Evolutionary conservation across 192 early-diverging fungal species (phyloP), one percentile per base, ranked within the genome.

Genomic region (Backusella macrospora): DNA sequence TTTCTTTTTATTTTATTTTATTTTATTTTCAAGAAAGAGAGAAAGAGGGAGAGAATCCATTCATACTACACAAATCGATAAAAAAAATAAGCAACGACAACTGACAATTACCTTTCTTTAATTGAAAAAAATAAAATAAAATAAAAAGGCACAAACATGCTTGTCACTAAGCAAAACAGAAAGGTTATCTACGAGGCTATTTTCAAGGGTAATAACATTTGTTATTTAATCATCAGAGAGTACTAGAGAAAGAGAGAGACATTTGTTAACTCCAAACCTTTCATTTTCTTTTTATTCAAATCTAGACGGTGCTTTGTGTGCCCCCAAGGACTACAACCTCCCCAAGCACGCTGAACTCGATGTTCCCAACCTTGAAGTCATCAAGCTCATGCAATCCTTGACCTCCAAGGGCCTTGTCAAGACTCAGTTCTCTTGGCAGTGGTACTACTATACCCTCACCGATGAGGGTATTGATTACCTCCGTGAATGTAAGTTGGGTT

Each of bases 391-490:
- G 78, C 96, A 99, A 91, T 95, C 93, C 69, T 90, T 99, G 83
- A 86, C 89, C 81, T 99, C 98, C 72, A 91, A 90, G 81, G 95
- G 94, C 75, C 94, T 82, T 72, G 96, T 99, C 83, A 95, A 94
- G 86, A 93, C 93, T 78, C 93, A 93, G 81, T 99, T 99, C 93
- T 98, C 96, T 81, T 99, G 98, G 98, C 96, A 98, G 83, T 95
- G 95, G 89, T 99, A 97, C 90, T 99, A 99, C 95, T 99, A 99
- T 87, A 95, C 91, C 85, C 90, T 99, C 80, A 99, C 97, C 80
- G 91, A 96, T 78, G 94, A 95, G 86, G 98, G 98, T 84, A 96
- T 98, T 78, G 94, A 93, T 82, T 98, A 97, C 86, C 89, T 99
- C 75, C 93, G 97, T 82, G 92, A 95, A 84, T 94, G 77, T 78